phyloP scores from a whole-genome alignment of 176 grass and related monocot species.

The Paspalum vaginatum region DNA sequence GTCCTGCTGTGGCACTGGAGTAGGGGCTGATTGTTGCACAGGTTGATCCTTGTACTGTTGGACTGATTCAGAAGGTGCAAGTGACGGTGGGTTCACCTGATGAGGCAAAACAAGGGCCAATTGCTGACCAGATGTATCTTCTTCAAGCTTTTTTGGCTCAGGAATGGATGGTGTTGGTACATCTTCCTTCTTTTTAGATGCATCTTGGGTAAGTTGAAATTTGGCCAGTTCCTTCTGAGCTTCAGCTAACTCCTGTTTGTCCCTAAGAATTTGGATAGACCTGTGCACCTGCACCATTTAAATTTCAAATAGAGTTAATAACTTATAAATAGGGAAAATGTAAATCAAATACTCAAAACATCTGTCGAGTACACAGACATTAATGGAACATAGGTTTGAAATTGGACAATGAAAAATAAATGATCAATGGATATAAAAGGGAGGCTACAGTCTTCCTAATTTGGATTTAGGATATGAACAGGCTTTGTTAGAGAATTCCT shows the following conservation, averaged over 20 bases:
- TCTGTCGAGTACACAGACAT: conserved; percentile 25
- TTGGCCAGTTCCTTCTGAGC: conserved; percentile 90
- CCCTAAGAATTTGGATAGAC: conserved; percentile 86
- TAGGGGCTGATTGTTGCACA: conserved; percentile 52
- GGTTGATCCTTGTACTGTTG: conserved; percentile 60
- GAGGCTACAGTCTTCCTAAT: neutral
- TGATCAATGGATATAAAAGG: neutral
- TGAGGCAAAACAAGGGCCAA: conserved; percentile 77
- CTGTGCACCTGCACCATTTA: conserved; percentile 76
- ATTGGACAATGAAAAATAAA: neutral
- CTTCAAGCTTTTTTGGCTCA: conserved; percentile 64
- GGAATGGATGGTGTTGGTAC: conserved; percentile 39
- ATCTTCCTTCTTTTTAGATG: conserved; percentile 75
- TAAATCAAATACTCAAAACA: conserved; percentile 24
- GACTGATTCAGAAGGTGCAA: conserved; percentile 54
- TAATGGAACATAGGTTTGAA: neutral
- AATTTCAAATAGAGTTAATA: conserved; percentile 22
- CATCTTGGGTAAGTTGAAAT: conserved; percentile 77
- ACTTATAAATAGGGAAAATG: neutral
- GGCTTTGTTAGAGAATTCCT: neutral
- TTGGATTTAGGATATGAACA: conserved; percentile 17
- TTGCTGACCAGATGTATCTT: conserved; percentile 67
- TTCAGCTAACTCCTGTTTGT: conserved; percentile 94
- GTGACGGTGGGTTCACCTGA: conserved; percentile 53
- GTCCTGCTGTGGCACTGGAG: conserved; percentile 51